Evolutionary conservation across 192 early-diverging fungal species (phyloP), one percentile per base, ranked within the genome.

Genomic region (Linnemannia elongata): DNA sequence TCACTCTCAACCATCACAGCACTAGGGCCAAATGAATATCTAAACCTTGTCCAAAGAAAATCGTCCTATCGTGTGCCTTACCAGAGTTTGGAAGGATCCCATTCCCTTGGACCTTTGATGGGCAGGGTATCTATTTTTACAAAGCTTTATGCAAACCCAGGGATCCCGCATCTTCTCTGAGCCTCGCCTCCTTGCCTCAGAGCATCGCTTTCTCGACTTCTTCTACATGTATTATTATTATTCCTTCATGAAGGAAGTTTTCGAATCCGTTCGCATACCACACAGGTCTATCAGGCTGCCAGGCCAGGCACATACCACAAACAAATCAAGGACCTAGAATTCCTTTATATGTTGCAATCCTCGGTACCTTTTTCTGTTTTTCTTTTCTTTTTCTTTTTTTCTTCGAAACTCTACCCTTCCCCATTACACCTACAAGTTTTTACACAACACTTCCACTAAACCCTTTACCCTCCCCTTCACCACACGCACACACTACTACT

Each of bases 341-440:
- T 35, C 17, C 49, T 54, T 33, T 36, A 54, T 54, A 38, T 45
- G 35, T 30, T 22, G n/a, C 39, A 45, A 36, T 22, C 20, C 36
- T 47, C 36, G 38, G 45, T 35, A 15, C n/a, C 45, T 20, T 69
- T 72, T 73, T 38, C 74, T 74, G 63, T 30, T 80, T 42, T 73
- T 68, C 45, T 80, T 55, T 80, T 47, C 49, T n/a, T n/a, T 63
- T 52, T 68, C 18, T 35, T 55, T 75, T 75, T 75, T 36, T 66
- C 72, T 36, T 74, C 42, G 79, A 80, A 80, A 35, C 72, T 60
- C 71, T 66, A 33, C 66, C 71, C 60, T 80, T 80, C 79, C 79
- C 57, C 71, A 39, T 47, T 72, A 49, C 71, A 57, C 27, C 72
- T 71, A 63, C 60, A 69, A 68, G 18, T 22, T 80, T 54, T 71